Base-by-base conservation (phyloP, 1,139 yeast genomes). In the Casaregolazyma suthepensis region DNA sequence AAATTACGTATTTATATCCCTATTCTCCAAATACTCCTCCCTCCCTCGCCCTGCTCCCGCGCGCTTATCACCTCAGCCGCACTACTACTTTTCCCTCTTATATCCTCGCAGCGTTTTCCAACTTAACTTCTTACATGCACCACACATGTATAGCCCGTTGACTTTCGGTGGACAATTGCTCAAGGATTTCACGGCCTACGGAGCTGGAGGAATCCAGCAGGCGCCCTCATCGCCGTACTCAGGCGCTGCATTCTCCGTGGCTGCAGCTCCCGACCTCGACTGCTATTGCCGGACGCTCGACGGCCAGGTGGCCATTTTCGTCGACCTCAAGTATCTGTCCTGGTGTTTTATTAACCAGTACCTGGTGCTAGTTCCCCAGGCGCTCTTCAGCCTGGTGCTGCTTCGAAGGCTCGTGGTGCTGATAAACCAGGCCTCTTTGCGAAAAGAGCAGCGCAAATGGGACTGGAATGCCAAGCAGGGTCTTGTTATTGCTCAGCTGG, bases 281-380 rank as follows among this genome's bases (percentile, higher is more conserved):
- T 22, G 35, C 18, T 19, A 22, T 19, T 44, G 46, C 35, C 46
- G 35, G 12, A 44, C 46, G 2, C 19, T 9, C 17, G 17, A 44
- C 9, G 46, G 46, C 12, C 29, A 19, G 12, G 15, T 44, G 18
- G 19, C 19, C 15, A 23, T 44, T 13, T 44, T 44, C 13, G 46
- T 44, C 6, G 46, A 23, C 35, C 29, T 44, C 35, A 44, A 22
- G 29, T 55, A 37, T 42, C 43, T 55, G 13, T 53, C 56, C 4
- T 46, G 52, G 50, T 55, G 57, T 18, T 53, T 55, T 46, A 35
- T 55, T 7, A 51, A 55, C 26, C 48, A 46, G 19, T 55, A 55
- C 43, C 20, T 55, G 50, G 48, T 52, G 3, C 31, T 55, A 9
- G 15, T 52, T 23, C 56, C 58, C 15, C 45, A 53, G n/a, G 38